Percentiles rank a stretch among this genome's conserved stretches.
These are phyloP conservation scores for Arthroderma sp. DNA, from an alignment of 2,329 filamentous ascomycete genomes.

Conservation along the genomic window DNA sequence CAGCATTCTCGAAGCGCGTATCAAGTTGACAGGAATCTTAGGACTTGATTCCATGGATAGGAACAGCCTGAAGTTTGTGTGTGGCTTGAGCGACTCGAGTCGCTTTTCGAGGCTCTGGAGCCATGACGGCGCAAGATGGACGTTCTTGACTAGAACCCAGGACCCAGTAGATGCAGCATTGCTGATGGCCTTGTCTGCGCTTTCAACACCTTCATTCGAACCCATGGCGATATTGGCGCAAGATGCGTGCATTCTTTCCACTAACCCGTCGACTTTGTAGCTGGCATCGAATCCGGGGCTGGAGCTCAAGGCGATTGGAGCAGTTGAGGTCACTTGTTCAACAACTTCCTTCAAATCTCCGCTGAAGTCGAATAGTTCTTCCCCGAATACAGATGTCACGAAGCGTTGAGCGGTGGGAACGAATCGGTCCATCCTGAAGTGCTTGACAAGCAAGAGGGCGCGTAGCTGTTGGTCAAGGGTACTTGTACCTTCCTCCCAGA, in stretches of 20 bases:
- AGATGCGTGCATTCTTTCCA: conserved; percentile 65
- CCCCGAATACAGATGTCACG: conserved; percentile 70
- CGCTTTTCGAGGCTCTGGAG: conserved; percentile 94
- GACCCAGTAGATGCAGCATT: conserved; percentile 82
- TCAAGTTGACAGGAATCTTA: conserved; percentile 91
- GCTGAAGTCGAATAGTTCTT: conserved; percentile 65
- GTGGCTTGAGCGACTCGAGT: conserved; percentile 86
- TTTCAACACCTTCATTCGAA: conserved; percentile 84
- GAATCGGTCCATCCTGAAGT: conserved; percentile 91
- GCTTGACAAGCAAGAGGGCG: conserved; percentile 79
- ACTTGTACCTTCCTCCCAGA: conserved; percentile 55
- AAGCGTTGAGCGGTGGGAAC: conserved; percentile 89
- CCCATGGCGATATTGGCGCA: conserved; percentile 99
- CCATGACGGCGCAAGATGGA: conserved; percentile 92
- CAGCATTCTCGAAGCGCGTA: conserved; percentile 82
- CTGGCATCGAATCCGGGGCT: conserved; percentile 95
- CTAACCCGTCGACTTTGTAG: conserved; percentile 95
- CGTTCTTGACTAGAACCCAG: conserved; percentile 98
- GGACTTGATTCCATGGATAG: conserved; percentile 94
- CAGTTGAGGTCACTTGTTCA: conserved; percentile 66
- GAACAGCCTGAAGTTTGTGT: conserved; percentile 87
- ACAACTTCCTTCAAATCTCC: conserved; percentile 80
- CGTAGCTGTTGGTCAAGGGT: conserved; percentile 63
- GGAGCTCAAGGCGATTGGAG: conserved; percentile 83
- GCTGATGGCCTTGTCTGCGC: conserved; percentile 87